Base-by-base conservation (phyloP, 2,329 filamentous ascomycete genomes). In the Ophiognomonia clavigignenti-juglandacearum region DNA sequence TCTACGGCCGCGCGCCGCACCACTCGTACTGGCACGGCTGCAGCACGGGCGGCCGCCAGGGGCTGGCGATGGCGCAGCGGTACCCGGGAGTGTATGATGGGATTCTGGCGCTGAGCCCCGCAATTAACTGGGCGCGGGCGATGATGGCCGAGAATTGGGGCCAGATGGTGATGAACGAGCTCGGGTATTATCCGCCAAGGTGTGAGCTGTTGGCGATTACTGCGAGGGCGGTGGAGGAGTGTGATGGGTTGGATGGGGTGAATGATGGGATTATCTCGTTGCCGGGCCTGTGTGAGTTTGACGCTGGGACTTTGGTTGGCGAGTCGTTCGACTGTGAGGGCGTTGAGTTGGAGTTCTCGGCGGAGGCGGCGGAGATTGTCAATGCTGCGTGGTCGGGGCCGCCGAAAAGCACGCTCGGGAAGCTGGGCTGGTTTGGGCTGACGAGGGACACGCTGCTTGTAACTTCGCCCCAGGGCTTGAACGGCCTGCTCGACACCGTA, bases 71-170 rank as follows among this genome's bases (percentile, higher is more conserved):
- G 29, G 64, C 69, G 4, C 66, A 75, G 52, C 55, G 62, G 27
- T 74, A 66, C 50, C 72, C 72, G 0, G 65, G 74, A 9, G 71
- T 73, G 42, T 74, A 74, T 42, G 70, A 75, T 47, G 72, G 72
- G n/a, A 66, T 74, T 14, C 53, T 74, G 2, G 71, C 70, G 10
- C 68, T 67, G 10, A 23, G 14, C 43, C 57, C 58, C 45, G 69
- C 69, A 4, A 46, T 46, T 20, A 36, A 50, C 36, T 46, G 42
- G 42, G 16, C 27, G 8, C 18, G 31, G 10, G 45, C 36, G 9
- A 18, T 38, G 14, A 16, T 40, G 8, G 32, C 36, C 24, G 22
- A 35, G 20, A 73, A 65, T 67, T 74, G 67, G 68, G 24, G 35
- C 6, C 42, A 50, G 27, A 10, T 41, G 11, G 20, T 41, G 6